Percentiles rank a stretch among this genome's conserved stretches.
phyloP scores from a whole-genome alignment of 306 rosid genomes.

The Lupinus albus region DNA sequence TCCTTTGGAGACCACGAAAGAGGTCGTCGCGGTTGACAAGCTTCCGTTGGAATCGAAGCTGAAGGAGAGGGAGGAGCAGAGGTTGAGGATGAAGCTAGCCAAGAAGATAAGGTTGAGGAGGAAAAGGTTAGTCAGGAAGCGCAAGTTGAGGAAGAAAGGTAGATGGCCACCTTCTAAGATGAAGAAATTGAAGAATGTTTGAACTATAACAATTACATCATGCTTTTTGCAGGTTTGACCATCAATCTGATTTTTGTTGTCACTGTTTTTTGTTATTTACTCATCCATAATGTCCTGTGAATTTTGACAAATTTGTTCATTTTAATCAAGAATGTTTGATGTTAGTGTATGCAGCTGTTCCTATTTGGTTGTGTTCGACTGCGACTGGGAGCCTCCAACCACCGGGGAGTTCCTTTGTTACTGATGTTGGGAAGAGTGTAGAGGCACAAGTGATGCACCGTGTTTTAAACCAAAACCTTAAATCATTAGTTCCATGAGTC shows the following conservation, averaged over 20 bases:
- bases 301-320: conserved; percentile 38
- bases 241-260: conserved; percentile 36
- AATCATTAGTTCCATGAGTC: no score
- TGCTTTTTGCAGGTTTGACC: conserved; percentile 50
- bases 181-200: conserved; percentile 86
- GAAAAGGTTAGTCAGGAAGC: conserved; percentile 75
- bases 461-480: no score
- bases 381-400: no score
- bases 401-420: no score
- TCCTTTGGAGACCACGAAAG: conserved; percentile 48
- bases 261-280: conserved; percentile 13
- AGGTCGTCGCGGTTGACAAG: conserved; percentile 57
- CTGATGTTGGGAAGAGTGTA: no score
- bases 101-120: conserved; percentile 84
- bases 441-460: no score
- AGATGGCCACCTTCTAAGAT: conserved; percentile 96
- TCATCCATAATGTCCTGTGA: conserved; percentile 3
- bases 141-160: conserved; percentile 88
- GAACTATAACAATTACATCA: conserved; percentile 32
- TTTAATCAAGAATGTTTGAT: conserved; percentile 21
- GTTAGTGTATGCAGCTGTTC: conserved; percentile 6
- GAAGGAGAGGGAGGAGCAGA: conserved; percentile 73
- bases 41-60: conserved; percentile 87
- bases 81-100: conserved; percentile 74
- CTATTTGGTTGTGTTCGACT: no score